Base-by-base conservation (phyloP, 179 eudicot species). In the Patellifolia procumbens region DNA sequence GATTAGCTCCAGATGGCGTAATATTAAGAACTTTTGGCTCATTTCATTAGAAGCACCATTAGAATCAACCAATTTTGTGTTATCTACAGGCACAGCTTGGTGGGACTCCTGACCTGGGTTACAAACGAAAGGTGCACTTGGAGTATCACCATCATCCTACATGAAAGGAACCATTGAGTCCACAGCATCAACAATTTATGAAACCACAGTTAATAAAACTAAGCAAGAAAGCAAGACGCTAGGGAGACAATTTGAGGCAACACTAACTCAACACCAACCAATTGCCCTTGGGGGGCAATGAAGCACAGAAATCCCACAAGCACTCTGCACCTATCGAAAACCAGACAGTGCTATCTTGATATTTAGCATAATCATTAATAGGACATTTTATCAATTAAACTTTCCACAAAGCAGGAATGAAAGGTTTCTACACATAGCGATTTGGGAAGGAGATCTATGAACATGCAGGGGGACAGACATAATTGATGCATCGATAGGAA, bases 111-210 rank as follows among this genome's bases (percentile, higher is more conserved):
- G 83, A 70, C 76, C 79, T 63, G 88, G 35, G 74, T 75, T 83
- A 56, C 76, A 73, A 82, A 90, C 85, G 37, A 91, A 97, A 73
- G 97, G 98, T 74, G 98, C 98, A 89, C 97, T 93, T 0, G 97
- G 91, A 79, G 85, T 79, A 73, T 88, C 97, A 55, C 85, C 88
- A 63, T 70, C 86, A 69, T 81, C 85, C 85, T 76, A 78, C 71
- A 76, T 51, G 16, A 60, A 73, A 46, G 26, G 26, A 26, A 32
- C 51, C 62, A 16, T 20, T 48, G 32, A 58, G 58, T 43, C 15
- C 55, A 51, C 26, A 55, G 10, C 49, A 37, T 15, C 13, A 15
- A 6, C 35, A 56, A 55, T 15, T 5, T 20, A 19, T 9, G 55
- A 10, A 11, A 37, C 34, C 24, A 11, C 2, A 32, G 60, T 45